Conservation (phyloP, 83 land plant genomes). For the Thuja plicata region DNA sequence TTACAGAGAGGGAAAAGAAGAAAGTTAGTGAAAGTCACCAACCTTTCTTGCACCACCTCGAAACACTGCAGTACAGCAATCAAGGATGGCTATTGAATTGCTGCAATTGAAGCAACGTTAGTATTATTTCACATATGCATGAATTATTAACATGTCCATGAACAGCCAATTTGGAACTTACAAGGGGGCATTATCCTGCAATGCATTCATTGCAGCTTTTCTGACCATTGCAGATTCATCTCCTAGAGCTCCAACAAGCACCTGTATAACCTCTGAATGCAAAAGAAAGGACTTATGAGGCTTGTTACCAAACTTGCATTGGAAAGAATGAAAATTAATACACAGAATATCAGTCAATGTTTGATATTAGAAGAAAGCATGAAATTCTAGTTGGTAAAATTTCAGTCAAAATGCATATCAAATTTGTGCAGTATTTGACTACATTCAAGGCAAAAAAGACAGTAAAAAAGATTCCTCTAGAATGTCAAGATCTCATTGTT, state of each 20-base stretch:
- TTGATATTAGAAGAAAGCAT: neutral
- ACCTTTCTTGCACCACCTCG: constrained; percentile 45
- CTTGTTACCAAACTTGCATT: neutral
- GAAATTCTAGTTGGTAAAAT: neutral
- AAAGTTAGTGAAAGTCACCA: neutral
- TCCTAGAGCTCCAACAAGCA: constrained; percentile 51
- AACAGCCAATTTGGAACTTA: constrained; percentile 21
- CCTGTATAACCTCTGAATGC: constrained; percentile 65
- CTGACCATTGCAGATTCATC: constrained; percentile 62
- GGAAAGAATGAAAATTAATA: no score
- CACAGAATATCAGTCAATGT: neutral
- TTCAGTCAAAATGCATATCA: neutral
- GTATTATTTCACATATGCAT: neutral
- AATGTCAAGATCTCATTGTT: neutral
- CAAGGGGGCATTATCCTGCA: constrained; percentile 58
- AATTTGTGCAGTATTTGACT: neutral
- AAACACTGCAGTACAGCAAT: constrained; percentile 61
- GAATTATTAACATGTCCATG: neutral
- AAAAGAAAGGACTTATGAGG: neutral
- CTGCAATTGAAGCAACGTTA: constrained; percentile 23
- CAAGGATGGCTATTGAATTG: constrained; percentile 61
- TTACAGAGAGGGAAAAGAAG: neutral
- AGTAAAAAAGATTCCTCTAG: neutral
- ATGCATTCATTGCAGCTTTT: constrained; percentile 46
- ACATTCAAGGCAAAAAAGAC: neutral